Percentiles rank a stretch among this genome's conserved stretches.
Conservation (phyloP, 306 rosid species). For the Malus sieversii region DNA sequence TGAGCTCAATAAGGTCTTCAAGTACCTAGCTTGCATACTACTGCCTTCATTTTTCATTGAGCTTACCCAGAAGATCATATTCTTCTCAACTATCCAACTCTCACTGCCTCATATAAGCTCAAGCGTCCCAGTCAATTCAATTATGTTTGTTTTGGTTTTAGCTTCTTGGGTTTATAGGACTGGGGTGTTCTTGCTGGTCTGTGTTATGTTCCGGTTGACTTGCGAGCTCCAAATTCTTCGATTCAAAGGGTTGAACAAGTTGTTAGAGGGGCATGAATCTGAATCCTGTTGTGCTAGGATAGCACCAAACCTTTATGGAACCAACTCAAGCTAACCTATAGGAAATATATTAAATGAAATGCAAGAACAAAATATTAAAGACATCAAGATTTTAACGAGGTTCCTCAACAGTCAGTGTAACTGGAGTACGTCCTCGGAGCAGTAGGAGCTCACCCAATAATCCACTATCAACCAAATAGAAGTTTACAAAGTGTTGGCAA, state of each 20-base stretch:
- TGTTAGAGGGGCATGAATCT: conserved; percentile 53
- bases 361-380: no score
- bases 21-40: conserved; percentile 47
- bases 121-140: conserved; percentile 37
- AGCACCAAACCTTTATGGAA: no score
- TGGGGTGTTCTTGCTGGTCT: conserved; percentile 67
- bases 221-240: conserved; percentile 82
- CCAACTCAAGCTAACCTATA: no score
- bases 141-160: conserved; percentile 40
- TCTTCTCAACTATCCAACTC: conserved; percentile 48
- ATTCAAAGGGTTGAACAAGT: conserved; percentile 67
- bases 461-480: no score
- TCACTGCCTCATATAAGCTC: conserved; percentile 29
- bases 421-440: no score
- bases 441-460: no score
- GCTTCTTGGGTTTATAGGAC: conserved; percentile 76
- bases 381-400: no score
- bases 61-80: conserved; percentile 57
- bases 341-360: no score
- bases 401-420: no score
- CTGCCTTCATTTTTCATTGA: conserved; percentile 68
- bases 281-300: conserved; percentile 5
- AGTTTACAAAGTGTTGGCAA: no score
- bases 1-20: conserved; percentile 64
- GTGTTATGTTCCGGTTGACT: conserved; percentile 68